Conservation (phyloP, 2,329 filamentous ascomycete species). For the Alternaria sp. region DNA sequence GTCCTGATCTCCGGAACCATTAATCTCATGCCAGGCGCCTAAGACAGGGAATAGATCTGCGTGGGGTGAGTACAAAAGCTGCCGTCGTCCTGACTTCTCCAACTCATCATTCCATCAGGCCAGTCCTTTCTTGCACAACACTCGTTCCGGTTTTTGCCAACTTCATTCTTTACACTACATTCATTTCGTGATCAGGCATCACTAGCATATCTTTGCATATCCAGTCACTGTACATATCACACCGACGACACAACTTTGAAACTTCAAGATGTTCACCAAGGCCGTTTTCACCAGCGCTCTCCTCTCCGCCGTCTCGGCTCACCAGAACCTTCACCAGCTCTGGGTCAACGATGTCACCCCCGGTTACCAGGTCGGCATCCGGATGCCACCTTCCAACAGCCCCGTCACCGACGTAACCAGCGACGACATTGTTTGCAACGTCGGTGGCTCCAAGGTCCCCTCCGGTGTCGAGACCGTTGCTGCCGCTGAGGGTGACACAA, state of each 20-base stretch:
- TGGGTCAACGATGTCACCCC: slow-evolving; percentile 41
- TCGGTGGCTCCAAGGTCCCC: slow-evolving; percentile 35
- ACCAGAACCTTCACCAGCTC: slow-evolving; percentile 42
- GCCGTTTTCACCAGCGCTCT: slow-evolving; percentile 33
- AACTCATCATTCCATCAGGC: slow-evolving; percentile 26
- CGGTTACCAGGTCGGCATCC: slow-evolving; percentile 41
- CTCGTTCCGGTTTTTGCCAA: slow-evolving; percentile 20
- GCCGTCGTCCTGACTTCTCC: not conserved
- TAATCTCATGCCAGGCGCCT: slow-evolving; percentile 18
- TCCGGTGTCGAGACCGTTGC: slow-evolving; percentile 36
- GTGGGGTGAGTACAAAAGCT: slow-evolving; percentile 5
- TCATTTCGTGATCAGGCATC: slow-evolving; percentile 34
- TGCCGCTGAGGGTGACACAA: slow-evolving; percentile 37
- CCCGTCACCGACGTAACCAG: slow-evolving; percentile 42
- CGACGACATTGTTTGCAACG: slow-evolving; percentile 45
- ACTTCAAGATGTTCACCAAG: slow-evolving; percentile 41
- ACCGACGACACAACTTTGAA: not conserved
- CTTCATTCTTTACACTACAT: slow-evolving; percentile 23
- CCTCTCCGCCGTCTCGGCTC: slow-evolving; percentile 37
- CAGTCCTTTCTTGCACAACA: slow-evolving; percentile 28
- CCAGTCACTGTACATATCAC: slow-evolving; percentile 16
- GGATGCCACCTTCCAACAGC: slow-evolving; percentile 44
- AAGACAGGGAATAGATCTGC: slow-evolving; percentile 22
- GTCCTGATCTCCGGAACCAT: slow-evolving; percentile 21
- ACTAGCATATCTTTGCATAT: slow-evolving; percentile 1